phyloP scores from a whole-genome alignment of 768 basidiomycete genomes.

The Suillus brevipes region DNA sequence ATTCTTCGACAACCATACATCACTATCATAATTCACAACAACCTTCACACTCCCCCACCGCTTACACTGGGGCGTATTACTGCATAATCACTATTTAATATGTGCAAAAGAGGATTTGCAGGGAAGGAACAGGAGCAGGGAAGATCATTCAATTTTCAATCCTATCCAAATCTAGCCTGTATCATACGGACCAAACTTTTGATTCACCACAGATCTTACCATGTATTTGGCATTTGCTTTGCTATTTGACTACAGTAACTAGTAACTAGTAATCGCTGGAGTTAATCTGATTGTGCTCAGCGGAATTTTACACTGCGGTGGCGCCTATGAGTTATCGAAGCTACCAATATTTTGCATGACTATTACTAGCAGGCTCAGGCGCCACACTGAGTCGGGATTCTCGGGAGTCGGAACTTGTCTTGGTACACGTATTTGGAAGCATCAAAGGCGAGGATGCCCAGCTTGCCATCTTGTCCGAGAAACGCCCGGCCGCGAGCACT shows the following conservation, averaged over 20 bases:
- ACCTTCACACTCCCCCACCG: neutral
- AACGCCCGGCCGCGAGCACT: neutral
- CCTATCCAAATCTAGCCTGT: neutral
- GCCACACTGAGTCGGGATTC: neutral
- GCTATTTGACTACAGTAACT: slow-evolving; percentile 2
- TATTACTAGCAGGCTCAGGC: too few relatives aligned
- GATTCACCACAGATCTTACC: slow-evolving; percentile 2
- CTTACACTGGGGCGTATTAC: neutral
- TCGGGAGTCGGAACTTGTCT: neutral
- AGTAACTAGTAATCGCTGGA: neutral
- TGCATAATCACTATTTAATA: neutral
- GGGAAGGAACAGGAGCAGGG: neutral
- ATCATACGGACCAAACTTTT: slow-evolving; percentile 3
- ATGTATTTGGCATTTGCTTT: slow-evolving; percentile 4
- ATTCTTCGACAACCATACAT: neutral
- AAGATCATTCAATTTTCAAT: neutral
- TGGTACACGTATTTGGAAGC: neutral
- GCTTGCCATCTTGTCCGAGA: neutral
- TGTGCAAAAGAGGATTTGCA: neutral
- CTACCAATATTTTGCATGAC: neutral
- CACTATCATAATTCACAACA: neutral
- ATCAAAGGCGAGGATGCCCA: neutral
- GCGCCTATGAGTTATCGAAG: neutral
- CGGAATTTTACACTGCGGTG: neutral
- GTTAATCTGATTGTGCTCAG: neutral